These are phyloP conservation scores for Fallopia convolvulus DNA, from an alignment of 148 eudicot genomes.

Conservation along the genomic window DNA sequence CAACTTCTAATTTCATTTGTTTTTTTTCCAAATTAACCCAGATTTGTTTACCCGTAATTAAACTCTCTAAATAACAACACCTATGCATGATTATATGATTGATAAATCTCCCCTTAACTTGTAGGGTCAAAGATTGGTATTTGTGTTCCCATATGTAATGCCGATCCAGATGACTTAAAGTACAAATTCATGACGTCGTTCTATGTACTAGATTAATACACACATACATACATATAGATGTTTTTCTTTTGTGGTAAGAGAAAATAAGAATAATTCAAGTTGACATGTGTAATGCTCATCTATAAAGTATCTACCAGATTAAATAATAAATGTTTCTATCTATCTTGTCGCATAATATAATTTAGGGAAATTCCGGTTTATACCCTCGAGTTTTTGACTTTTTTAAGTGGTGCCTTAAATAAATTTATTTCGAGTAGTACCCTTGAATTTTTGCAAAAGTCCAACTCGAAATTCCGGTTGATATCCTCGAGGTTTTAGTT, in stretches of 20 bases:
- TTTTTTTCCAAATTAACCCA: not conserved
- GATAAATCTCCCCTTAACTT: not conserved
- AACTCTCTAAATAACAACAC: too few species aligned
- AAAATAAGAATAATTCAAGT: not conserved
- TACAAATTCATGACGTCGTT: not conserved
- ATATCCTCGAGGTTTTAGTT: too few species aligned
- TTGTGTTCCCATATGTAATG: not conserved
- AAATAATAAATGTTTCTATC: not conserved
- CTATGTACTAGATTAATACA: not conserved
- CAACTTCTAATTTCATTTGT: not conserved
- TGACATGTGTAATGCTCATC: not conserved
- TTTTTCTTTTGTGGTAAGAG: not conserved
- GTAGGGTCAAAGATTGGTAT: not conserved
- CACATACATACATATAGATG: not conserved
- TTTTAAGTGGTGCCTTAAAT: too few species aligned
- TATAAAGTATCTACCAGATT: not conserved
- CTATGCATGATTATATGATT: too few species aligned
- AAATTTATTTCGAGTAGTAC: too few species aligned
- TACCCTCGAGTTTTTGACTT: too few species aligned
- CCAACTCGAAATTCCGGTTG: too few species aligned
- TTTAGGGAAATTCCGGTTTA: too few species aligned
- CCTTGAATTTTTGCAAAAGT: too few species aligned
- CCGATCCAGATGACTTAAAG: not conserved
- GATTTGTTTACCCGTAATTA: not conserved
- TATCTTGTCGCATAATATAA: not conserved